These are phyloP conservation scores for Claviceps sp. DNA, from an alignment of 2,329 filamentous ascomycete genomes.

Conservation along the genomic window DNA sequence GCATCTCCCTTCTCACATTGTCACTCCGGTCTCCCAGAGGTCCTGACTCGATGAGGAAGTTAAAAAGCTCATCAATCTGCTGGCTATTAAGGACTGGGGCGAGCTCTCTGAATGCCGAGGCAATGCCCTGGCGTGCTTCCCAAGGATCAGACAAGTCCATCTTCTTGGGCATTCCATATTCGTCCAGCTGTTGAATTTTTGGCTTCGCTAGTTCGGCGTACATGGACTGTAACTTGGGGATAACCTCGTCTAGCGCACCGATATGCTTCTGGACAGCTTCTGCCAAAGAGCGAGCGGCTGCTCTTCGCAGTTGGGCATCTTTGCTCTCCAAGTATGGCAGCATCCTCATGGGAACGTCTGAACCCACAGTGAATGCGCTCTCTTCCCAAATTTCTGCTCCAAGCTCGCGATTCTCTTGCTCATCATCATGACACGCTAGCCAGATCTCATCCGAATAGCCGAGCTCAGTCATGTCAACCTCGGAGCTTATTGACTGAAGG, in stretches of 20 bases:
- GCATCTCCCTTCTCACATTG: conserved; percentile 75
- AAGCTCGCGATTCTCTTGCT: conserved; percentile 72
- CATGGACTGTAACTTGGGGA: conserved; percentile 52
- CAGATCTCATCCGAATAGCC: conserved; percentile 83
- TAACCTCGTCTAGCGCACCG: conserved; percentile 44
- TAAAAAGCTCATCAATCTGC: conserved; percentile 64
- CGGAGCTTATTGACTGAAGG: conserved; percentile 78
- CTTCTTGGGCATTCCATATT: conserved; percentile 90
- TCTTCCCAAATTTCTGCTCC: conserved; percentile 91
- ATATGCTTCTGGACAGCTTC: conserved; percentile 53
- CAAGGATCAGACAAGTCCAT: conserved; percentile 78
- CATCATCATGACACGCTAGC: conserved; percentile 84
- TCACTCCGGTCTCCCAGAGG: conserved; percentile 74
- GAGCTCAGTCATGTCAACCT: conserved; percentile 82
- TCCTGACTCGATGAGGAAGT: conserved; percentile 74
- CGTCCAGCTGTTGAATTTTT: conserved; percentile 70
- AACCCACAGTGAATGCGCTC: conserved; percentile 60
- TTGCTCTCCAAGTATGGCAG: conserved; percentile 67
- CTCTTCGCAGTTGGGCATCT: conserved; percentile 70
- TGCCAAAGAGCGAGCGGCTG: conserved; percentile 69
- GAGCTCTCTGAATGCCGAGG: conserved; percentile 74
- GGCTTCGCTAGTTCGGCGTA: conserved; percentile 76
- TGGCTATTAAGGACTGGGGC: conserved; percentile 53
- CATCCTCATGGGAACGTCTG: conserved; percentile 52
- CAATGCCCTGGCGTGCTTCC: conserved; percentile 83